Evolutionary conservation across 2,329 filamentous ascomycete genomes (phyloP).

Genomic region (Ophiostoma pallidulum): DNA sequence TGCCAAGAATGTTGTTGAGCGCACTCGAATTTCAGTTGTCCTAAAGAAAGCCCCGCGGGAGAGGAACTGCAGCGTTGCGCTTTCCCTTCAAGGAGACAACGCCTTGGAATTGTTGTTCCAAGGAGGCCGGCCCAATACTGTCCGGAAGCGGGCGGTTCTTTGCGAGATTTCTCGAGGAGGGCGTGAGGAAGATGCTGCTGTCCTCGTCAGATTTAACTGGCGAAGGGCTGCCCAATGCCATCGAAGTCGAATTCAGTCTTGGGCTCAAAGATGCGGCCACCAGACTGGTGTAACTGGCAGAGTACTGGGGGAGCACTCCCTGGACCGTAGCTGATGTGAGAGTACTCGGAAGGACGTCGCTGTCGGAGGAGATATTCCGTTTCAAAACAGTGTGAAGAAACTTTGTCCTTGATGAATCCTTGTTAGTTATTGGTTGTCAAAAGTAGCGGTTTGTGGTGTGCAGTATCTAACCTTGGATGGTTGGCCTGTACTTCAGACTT

Average conservation of each 20-base stretch:
- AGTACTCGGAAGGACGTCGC: constrained; percentile 27
- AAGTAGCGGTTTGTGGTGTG: too few species aligned
- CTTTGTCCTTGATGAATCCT: constrained; percentile 26
- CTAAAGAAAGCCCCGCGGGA: constrained; percentile 9
- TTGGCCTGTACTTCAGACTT: too few species aligned
- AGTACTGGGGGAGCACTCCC: constrained; percentile 32
- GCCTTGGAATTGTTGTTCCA: constrained; percentile 22
- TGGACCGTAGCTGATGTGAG: constrained; percentile 43
- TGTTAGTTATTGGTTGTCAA: too few species aligned
- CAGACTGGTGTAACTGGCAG: constrained; percentile 13
- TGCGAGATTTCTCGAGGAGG: constrained; percentile 26
- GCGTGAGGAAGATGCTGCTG: constrained; percentile 14
- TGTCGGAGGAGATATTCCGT: constrained; percentile 35
- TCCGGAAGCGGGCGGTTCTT: constrained; percentile 35
- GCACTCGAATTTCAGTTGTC: neutral
- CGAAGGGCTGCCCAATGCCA: constrained; percentile 13
- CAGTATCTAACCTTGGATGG: constrained; percentile 4
- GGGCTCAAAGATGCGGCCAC: constrained; percentile 13
- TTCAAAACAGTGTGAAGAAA: constrained; percentile 41
- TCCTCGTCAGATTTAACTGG: constrained; percentile 16
- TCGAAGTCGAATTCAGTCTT: constrained; percentile 2
- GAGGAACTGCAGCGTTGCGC: constrained; percentile 10
- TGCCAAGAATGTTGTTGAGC: constrained; percentile 3
- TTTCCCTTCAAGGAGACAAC: constrained; percentile 13
- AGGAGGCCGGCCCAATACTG: constrained; percentile 19